Base-by-base conservation (phyloP, 192 early-diverging fungal genomes). In the Allomyces macrogynus region DNA sequence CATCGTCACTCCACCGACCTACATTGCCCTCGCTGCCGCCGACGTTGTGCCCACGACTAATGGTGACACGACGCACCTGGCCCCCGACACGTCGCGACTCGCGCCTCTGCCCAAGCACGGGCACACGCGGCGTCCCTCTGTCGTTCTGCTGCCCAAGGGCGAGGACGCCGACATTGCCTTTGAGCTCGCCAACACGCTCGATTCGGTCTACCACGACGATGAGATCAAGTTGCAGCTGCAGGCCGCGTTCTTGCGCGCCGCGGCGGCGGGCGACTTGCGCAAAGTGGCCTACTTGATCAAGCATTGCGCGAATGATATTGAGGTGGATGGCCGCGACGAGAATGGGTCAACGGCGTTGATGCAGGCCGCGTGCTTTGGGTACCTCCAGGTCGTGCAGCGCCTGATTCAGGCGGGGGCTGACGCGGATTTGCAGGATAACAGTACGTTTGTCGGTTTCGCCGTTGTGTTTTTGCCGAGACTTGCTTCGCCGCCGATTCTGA, bases 311-410 rank as follows among this genome's bases (percentile, higher is more conserved):
- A 66, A 80, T 64, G 84, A 76, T 73, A 78, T 90, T 60, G 84
- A 87, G 70, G 74, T 93, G n/a, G 80, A 97, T 71, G 81, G 78
- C 16, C 78, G 80, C 40, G 93, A 97, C 72, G 87, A 87, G 63
- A 88, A 90, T 67, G 93, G 92, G 24, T 86, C 81, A 27, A 90
- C 87, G 9, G 86, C 90, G 12, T 77, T 97, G 49, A 89, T 91
- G 62, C 92, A 90, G 68, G 87, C 92, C 3, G 80, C 87, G 40
- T 91, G 89, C 65, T 92, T 94, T 80, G 91, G 89, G 43, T 81
- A 91, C 65, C 69, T 77, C 5, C 77, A 85, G 61, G 79, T 93
- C 70, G 87, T 78, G 10, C 73, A 74, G 63, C 69, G 85, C 62
- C 74, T 97, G 22, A 67, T 97, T 10, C 73, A 78, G 64, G 77